Evolutionary conservation across 768 basidiomycete species (phyloP), one percentile per base, ranked within the genome.

Genomic region (Calocybe cyanea): DNA sequence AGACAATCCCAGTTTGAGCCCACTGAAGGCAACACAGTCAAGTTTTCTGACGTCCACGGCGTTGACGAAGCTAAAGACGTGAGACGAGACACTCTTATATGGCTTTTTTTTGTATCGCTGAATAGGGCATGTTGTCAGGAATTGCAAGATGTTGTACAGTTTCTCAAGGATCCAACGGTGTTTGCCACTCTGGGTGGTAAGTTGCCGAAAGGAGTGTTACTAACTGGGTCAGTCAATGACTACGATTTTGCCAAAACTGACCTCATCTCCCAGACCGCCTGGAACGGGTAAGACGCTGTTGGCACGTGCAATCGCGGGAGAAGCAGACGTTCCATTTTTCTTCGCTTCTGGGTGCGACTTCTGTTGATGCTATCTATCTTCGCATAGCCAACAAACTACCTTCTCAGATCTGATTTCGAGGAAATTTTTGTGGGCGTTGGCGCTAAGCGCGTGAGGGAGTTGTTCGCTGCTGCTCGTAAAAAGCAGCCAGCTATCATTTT

Each of bases 241-340:
- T 25, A 48, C 24, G 45, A 23, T 38, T 41, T 9, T 41, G 38
- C 14, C 20, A 15, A 11, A 21, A 1, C 32, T 43, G 13, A 45
- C 38, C 23, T 43, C 25, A n/a, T 1, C 31, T 20, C 28, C 15
- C 41, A 78, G 77, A 18, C 83, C 86, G 18, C 91, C 92, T 23
- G 92, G 95, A 52, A 98, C 96, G 13, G 96, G 96, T 61, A 99
- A 99, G 73, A 99, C 96, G 2, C 80, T 98, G 78, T 75, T 99
- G n/a, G 96, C 96, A 4, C 75, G 95, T 49, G 96, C 96, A 7
- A 86, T 97, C 5, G 96, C 96, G 2, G 96, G 96, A 38, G 96
- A 99, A 71, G 96, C 96, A 13, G 94, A 87, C 13, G 96, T 99
- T 33, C 92, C 93, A 0, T 99, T 99, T 74, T 84, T 97, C 64